Evolutionary conservation across 2,329 filamentous ascomycete species (phyloP), one percentile per base, ranked within the genome.

Genomic region (Beauveria bassiana): DNA sequence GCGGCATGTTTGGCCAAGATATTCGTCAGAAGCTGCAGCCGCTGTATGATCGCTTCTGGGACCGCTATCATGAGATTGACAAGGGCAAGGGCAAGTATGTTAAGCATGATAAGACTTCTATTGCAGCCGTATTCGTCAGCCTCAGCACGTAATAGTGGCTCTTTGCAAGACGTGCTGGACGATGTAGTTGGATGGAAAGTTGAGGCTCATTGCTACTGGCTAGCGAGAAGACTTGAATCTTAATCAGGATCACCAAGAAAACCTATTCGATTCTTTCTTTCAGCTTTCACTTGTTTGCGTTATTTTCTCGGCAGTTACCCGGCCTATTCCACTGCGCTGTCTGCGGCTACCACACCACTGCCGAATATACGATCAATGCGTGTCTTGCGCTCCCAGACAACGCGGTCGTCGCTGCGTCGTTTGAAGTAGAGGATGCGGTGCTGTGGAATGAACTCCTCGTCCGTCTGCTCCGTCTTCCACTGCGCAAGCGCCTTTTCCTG

Each of bases 1-100:
- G 91, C 49, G 82, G 85, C 64, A 85, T 89, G 75, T 83, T 98
- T 69, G 87, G 86, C 18, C 86, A 88, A 68, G 93, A 97, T 70
- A 88, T 98, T 65, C 91, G 95, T 73, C 87, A 88, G 68, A 91
- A 96, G 77, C 87, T 99, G 61, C 93, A 98, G 76, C 93, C 93
- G 60, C 81, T 99, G 16, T 99, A 99, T 77, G 89, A 89, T 64
- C 84, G 95, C 51, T 99, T 99, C 76, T 98, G 91, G 86, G 95
- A 98, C 75, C 85, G 93, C 31, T 99, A 99, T 72, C 93, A 97
- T 72, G 95, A 98, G 75, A 87, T 98, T 66, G 93, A 98, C 76
- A 97, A 96, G 79, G 95, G 95, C 63, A 96, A 93, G 77, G 93
- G 93, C 67, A 99, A 99, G 75, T 96, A 98, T 75, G 92, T 96